Conservation (phyloP, 441 rosid genomes). For the Jatropha multifida region DNA sequence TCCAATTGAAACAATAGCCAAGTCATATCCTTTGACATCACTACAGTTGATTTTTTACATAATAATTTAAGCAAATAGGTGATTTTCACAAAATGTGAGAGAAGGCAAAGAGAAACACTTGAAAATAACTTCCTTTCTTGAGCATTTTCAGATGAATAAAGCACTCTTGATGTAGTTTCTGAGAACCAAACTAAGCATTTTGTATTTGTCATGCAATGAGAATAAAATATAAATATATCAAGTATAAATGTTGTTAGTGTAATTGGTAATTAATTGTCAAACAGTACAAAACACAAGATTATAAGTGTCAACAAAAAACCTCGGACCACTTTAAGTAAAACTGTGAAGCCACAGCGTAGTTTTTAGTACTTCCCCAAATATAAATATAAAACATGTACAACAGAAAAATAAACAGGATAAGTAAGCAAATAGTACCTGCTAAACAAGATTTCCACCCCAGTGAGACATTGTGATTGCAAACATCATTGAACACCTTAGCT, state of each 20-base stretch:
- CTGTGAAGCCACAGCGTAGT: no score
- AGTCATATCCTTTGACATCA: neutral
- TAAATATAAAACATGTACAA: neutral
- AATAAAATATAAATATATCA: neutral
- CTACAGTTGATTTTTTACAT: neutral
- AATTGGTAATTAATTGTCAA: no score
- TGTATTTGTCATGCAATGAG: neutral
- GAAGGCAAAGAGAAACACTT: constrained; percentile 1
- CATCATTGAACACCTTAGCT: neutral
- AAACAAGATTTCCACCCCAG: neutral
- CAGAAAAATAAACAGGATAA: neutral
- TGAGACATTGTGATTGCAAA: neutral
- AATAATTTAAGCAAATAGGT: constrained; percentile 3
- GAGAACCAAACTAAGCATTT: neutral
- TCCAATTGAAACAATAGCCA: constrained; percentile 6
- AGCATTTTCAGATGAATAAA: neutral
- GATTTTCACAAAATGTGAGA: neutral
- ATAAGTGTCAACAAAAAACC: no score
- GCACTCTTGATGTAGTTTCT: neutral
- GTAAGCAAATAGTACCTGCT: neutral
- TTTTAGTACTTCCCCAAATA: neutral
- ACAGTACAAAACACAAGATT: no score
- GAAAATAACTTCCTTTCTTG: neutral
- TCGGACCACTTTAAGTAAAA: no score
- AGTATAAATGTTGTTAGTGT: no score